Evolutionary conservation across 306 rosid genomes (phyloP), one percentile per base, ranked within the genome.

Genomic region (Castanea crenata): DNA sequence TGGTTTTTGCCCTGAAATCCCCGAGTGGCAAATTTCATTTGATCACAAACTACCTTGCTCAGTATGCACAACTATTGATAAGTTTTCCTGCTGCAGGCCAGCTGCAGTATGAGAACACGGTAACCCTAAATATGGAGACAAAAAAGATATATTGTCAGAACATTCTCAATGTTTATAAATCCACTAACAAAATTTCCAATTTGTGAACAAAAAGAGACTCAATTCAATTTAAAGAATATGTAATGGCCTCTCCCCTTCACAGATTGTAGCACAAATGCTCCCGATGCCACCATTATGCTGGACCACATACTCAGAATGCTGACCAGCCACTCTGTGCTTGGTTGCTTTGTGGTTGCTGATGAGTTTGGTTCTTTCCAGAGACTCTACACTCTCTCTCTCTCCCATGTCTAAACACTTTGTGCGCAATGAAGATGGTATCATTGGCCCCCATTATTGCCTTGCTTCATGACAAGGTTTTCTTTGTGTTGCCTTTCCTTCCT

Each of bases 311-410:
- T 31, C 8, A 31, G 49, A 38, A 34, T 65, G 16, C 11, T 65
- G 13, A 46, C 71, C 1, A 64, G 72, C 35, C 77, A 86, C 78
- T 82, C 86, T 34, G 70, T 86, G 52, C 82, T 88, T 4, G 46
- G 14, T 3, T 84, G 89, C 76, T 73, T 85, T 38, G 3, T 62
- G n/a, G 77, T 6, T 4, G 29, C 5, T 27, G 78, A 58, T 13
- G 7, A 55, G 21, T 5, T 27, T n/a, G 84, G 77, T 2, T 16
- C 54, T 51, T 3, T 32, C 20, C 69, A 58, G 23, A 86, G 83
- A 58, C 16, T 86, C 11, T 86, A 89, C 61, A 54, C 83, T 55
- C 82, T 86, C 2, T 23, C 25, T 86, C 2, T 23, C 25, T 4
- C 81, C 81, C 0, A 82, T 79, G 20, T 69, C 86, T 23, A 51